These are phyloP conservation scores for Citrus sp. DNA, from an alignment of 345 rosid genomes.

Conservation along the genomic window DNA sequence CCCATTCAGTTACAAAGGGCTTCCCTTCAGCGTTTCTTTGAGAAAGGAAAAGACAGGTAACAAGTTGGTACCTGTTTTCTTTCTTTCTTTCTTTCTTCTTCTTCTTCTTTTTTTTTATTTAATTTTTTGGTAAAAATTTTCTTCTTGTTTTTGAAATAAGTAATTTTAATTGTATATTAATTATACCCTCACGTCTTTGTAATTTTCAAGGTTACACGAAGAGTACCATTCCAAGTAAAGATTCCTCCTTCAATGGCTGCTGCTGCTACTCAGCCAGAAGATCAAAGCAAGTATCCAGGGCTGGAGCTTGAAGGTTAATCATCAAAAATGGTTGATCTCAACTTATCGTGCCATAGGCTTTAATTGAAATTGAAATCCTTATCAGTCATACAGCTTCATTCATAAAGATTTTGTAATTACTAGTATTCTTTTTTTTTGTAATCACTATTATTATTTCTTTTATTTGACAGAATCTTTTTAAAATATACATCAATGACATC, in stretches of 20 bases:
- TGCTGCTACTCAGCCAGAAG: slow-evolving; percentile 24
- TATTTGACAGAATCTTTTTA: too few species aligned
- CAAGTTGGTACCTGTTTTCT: too few species aligned
- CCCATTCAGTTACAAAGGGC: slow-evolving; percentile 28
- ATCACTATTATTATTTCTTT: too few species aligned
- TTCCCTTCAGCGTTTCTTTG: slow-evolving; percentile 66
- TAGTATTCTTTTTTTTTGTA: background rate
- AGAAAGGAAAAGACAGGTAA: slow-evolving; percentile 75
- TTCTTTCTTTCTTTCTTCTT: background rate
- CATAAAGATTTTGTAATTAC: background rate
- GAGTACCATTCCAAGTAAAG: slow-evolving; percentile 57
- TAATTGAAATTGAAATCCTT: background rate
- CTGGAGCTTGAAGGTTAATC: slow-evolving; percentile 27
- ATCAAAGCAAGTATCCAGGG: slow-evolving; percentile 12
- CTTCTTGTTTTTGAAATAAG: too few species aligned
- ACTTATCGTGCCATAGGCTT: slow-evolving; percentile 22
- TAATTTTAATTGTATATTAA: background rate
- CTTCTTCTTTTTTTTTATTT: background rate
- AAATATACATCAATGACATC: too few species aligned
- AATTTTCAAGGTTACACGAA: slow-evolving; percentile 37
- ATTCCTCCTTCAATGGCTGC: slow-evolving; percentile 13
- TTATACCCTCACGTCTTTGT: background rate
- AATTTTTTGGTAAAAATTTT: background rate
- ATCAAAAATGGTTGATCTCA: slow-evolving; percentile 46
- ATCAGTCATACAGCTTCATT: background rate